These are phyloP conservation scores for Penicillium mononematosum DNA, from an alignment of 495 filamentous ascomycete species.

Conservation along the genomic window DNA sequence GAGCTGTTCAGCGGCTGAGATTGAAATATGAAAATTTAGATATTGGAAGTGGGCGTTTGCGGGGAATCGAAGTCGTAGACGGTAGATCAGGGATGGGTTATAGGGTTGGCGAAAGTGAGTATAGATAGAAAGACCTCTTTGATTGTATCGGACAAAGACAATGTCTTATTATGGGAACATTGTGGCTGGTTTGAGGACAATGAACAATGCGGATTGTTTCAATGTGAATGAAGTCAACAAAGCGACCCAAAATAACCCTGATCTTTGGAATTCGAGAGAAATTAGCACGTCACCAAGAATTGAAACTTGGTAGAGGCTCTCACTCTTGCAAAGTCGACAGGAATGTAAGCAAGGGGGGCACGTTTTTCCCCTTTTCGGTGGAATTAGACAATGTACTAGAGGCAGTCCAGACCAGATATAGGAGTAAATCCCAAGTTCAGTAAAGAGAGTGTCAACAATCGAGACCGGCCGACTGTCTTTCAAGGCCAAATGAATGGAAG, in stretches of 20 bases:
- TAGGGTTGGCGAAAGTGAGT: background rate
- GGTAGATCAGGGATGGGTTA: background rate
- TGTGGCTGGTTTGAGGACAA: constrained; percentile 5
- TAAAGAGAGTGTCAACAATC: background rate
- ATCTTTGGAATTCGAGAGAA: constrained; percentile 8
- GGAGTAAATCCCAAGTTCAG: background rate
- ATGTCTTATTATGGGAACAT: constrained; percentile 5
- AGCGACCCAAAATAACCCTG: constrained; percentile 5
- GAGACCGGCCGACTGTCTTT: background rate
- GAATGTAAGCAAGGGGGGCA: constrained; percentile 9
- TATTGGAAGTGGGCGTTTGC: background rate
- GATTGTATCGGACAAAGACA: constrained; percentile 5
- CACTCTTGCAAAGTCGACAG: background rate
- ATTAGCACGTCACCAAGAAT: constrained; percentile 13
- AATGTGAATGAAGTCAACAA: constrained; percentile 7
- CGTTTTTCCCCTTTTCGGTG: background rate
- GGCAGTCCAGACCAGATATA: background rate
- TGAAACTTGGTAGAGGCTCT: background rate
- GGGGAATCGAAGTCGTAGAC: constrained; percentile 1
- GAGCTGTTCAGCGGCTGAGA: constrained; percentile 6
- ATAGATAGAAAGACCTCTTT: constrained; percentile 3
- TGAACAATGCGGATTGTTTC: constrained; percentile 5
- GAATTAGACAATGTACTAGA: background rate
- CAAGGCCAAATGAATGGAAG: background rate
- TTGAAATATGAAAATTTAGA: background rate